Evolutionary conservation across 768 basidiomycete genomes (phyloP), one percentile per base, ranked within the genome.

Genomic region (Inosperma sp.): DNA sequence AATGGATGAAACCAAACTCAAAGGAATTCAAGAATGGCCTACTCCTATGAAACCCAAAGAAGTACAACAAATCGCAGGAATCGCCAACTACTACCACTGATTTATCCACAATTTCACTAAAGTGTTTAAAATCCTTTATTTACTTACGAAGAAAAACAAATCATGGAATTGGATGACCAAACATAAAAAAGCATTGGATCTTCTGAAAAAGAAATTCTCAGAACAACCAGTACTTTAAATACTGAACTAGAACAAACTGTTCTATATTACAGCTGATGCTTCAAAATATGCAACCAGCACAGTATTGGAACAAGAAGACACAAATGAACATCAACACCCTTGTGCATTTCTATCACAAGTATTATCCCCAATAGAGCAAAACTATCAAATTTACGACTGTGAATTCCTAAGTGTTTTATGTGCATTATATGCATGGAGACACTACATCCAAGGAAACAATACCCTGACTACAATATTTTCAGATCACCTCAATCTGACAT

Each of bases 381-480:
- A 80, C 54, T 80, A 80, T 58, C 62, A 72, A 26, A 68, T 68
- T 36, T 64, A 74, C 54, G 68, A 82, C 58, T 70, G 69, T 56
- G 78, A 81, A 59, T 44, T 80, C 0, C 64, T 80, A 4, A 75
- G 75, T 0, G 73, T 81, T n/a, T 65, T 79, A 8, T n/a, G 59
- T 25, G 63, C 67, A 0, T 55, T 76, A 1, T n/a, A 55, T 0
- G 52, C 63, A 37, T 67, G 62, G 65, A n/a, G 59, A 27, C 67
- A 69, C 42, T 55, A 58, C 42, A 50, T 67, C 13, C 42, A 62
- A 13, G 64, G 67, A 4, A 2, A 48, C 59, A 0, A 17, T 36
- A 59, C 17, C 34, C 51, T 7, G 37, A 37, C 54, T 4, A 41
- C 34, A 14, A 47, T 63, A 16, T 34, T 46, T 12, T 53, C 58